Evolutionary conservation across 2,329 filamentous ascomycete genomes (phyloP).

Genomic region (Scedosporium dehoogii): DNA sequence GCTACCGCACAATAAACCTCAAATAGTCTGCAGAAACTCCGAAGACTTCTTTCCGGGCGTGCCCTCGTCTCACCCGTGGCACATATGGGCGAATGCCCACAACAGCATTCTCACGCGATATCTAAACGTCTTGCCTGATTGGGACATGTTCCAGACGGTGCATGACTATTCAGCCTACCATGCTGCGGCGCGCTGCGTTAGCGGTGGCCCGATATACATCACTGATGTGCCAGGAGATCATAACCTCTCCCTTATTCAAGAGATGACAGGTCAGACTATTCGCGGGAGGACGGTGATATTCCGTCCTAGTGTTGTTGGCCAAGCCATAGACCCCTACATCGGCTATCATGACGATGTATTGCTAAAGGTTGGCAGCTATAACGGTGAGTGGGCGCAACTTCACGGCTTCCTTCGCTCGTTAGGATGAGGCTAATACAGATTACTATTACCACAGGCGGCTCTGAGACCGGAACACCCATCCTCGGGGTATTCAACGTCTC

Average conservation of each 20-base stretch:
- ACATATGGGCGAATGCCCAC: conserved; percentile 89
- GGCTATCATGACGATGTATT: conserved; percentile 64
- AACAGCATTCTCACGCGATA: conserved; percentile 75
- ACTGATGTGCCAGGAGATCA: conserved; percentile 83
- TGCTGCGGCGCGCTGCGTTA: conserved; percentile 79
- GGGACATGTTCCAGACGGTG: conserved; percentile 60
- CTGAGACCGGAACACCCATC: conserved; percentile 61
- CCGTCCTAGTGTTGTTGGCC: conserved; percentile 65
- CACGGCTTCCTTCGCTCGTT: conserved; percentile 10
- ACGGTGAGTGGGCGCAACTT: conserved; percentile 34
- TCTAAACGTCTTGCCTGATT: conserved; percentile 79
- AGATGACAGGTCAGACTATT: conserved; percentile 70
- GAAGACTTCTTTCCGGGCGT: conserved; percentile 87
- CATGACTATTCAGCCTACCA: conserved; percentile 71
- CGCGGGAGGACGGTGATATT: conserved; percentile 70
- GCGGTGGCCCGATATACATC: conserved; percentile 88
- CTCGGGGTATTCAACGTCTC: conserved; percentile 80
- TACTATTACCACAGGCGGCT: conserved; percentile 24
- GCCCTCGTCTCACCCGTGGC: conserved; percentile 78
- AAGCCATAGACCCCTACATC: conserved; percentile 63
- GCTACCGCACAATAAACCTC: conserved; percentile 63
- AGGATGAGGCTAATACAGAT: conserved; percentile 2
- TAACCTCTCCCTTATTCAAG: conserved; percentile 60
- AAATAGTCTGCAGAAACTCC: conserved; percentile 72
- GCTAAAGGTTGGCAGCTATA: conserved; percentile 70